phyloP scores from a whole-genome alignment of 2,329 filamentous ascomycete genomes.

The Aschersonia sp. region DNA sequence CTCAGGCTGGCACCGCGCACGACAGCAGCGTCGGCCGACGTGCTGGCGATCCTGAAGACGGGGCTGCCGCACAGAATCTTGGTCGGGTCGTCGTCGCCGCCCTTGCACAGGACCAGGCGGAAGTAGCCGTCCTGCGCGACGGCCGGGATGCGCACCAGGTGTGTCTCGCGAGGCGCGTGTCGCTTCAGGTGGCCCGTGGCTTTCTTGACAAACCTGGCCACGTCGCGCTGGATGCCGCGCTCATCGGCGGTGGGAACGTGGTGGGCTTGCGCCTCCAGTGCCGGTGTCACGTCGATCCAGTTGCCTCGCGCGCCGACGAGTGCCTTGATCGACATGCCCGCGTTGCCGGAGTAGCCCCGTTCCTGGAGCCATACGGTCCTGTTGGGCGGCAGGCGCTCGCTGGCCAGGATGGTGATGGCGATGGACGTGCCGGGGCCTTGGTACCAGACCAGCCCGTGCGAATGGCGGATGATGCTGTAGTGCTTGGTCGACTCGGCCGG shows the following conservation, averaged over 20 bases:
- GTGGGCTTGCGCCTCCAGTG: slow-evolving; percentile 25
- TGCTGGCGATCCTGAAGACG: slow-evolving; percentile 54
- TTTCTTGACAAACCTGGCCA: slow-evolving; percentile 47
- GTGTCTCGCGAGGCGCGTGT: slow-evolving; percentile 46
- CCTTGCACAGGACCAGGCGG: slow-evolving; percentile 44
- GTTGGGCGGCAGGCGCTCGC: slow-evolving; percentile 37
- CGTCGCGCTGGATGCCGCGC: slow-evolving; percentile 52
- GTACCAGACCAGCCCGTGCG: slow-evolving; percentile 49
- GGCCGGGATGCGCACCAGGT: slow-evolving; percentile 48
- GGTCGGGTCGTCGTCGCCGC: slow-evolving; percentile 14
- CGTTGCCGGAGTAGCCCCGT: slow-evolving; percentile 53
- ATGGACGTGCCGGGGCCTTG: slow-evolving; percentile 49
- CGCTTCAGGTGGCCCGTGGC: slow-evolving; percentile 26
- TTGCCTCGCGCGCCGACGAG: slow-evolving; percentile 40
- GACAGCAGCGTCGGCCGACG: slow-evolving; percentile 44
- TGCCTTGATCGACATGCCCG: slow-evolving; percentile 52
- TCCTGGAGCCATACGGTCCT: slow-evolving; percentile 54
- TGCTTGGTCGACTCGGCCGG: slow-evolving; percentile 51
- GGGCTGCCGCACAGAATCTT: slow-evolving; percentile 52
- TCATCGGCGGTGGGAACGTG: slow-evolving; percentile 44
- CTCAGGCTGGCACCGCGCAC: slow-evolving; percentile 49
- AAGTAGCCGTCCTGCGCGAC: slow-evolving; percentile 53
- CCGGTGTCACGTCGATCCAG: slow-evolving; percentile 58
- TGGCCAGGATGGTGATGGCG: slow-evolving; percentile 48
- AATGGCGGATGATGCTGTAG: slow-evolving; percentile 53